These are phyloP conservation scores for Chernovozyma aurita DNA, from an alignment of 1,139 yeast species.

Conservation along the genomic window DNA sequence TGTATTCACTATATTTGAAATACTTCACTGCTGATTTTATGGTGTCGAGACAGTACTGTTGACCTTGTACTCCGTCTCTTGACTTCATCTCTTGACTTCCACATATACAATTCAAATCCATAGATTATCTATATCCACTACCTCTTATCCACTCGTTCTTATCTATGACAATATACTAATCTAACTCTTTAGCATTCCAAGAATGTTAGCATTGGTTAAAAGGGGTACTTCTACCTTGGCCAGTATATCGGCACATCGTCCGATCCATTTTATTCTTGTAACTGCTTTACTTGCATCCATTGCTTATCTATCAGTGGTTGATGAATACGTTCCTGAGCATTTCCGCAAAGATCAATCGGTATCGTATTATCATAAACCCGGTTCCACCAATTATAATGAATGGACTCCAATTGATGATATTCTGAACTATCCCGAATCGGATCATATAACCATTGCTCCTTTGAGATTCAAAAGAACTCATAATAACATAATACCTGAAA, in stretches of 20 bases:
- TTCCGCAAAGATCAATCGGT: slow-evolving; percentile 12
- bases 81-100: too few relatives aligned
- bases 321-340: slow-evolving; percentile 59
- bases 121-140: too few relatives aligned
- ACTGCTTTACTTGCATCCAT: slow-evolving; percentile 74
- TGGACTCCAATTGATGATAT: slow-evolving; percentile 43
- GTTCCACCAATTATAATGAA: slow-evolving; percentile 27
- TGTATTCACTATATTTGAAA: too few relatives aligned
- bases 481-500: slow-evolving; percentile 25
- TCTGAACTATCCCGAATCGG: slow-evolving; percentile 34
- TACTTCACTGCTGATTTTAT: too few relatives aligned
- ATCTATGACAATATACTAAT: background rate
- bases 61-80: too few relatives aligned
- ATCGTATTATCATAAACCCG: slow-evolving; percentile 43
- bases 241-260: slow-evolving; percentile 69
- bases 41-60: too few relatives aligned
- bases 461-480: slow-evolving; percentile 48
- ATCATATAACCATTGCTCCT: slow-evolving; percentile 49
- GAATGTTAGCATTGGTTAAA: slow-evolving; percentile 27
- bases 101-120: too few relatives aligned
- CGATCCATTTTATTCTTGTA: slow-evolving; percentile 80
- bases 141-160: too few relatives aligned
- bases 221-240: slow-evolving; percentile 46
- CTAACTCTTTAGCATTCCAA: background rate
- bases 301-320: slow-evolving; percentile 78